Conservation (phyloP, 148 eudicot genomes). For the Tetragonia tetragonoides region DNA sequence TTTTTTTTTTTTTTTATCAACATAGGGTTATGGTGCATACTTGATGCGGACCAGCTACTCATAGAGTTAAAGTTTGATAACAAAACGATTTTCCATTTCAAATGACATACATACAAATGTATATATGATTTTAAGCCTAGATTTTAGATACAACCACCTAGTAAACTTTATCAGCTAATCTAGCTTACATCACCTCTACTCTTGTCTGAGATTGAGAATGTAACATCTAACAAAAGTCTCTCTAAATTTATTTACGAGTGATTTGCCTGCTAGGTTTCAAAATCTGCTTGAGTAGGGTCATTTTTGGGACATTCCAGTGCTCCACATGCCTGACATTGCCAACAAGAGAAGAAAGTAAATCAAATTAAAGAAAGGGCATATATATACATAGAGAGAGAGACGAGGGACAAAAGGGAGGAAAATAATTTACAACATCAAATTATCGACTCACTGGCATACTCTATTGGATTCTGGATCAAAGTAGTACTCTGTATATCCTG, state of each 20-base stretch:
- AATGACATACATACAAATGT: too few species aligned
- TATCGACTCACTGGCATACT: conserved; percentile 60
- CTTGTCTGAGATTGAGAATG: too few species aligned
- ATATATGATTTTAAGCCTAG: too few species aligned
- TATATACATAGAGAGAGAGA: not conserved
- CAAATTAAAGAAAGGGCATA: not conserved
- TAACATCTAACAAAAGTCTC: not conserved
- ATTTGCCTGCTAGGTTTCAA: conserved; percentile 64
- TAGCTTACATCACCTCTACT: too few species aligned
- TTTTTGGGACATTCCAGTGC: conserved; percentile 97
- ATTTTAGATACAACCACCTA: too few species aligned
- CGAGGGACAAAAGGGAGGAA: not conserved
- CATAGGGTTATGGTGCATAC: too few species aligned
- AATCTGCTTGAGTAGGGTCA: conserved; percentile 83
- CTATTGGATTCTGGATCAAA: conserved; percentile 68
- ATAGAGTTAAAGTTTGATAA: too few species aligned
- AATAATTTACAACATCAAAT: not conserved
- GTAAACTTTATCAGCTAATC: too few species aligned
- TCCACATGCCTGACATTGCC: conserved; percentile 73
- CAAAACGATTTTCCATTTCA: too few species aligned
- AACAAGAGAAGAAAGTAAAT: conserved; percentile 4
- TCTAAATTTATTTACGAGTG: not conserved
- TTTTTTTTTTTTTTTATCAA: too few species aligned
- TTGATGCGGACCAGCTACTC: too few species aligned
- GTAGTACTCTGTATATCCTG: conserved; percentile 91